Evolutionary conservation across 306 rosid genomes (phyloP), one percentile per base, ranked within the genome.

Genomic region (Prunus mume): DNA sequence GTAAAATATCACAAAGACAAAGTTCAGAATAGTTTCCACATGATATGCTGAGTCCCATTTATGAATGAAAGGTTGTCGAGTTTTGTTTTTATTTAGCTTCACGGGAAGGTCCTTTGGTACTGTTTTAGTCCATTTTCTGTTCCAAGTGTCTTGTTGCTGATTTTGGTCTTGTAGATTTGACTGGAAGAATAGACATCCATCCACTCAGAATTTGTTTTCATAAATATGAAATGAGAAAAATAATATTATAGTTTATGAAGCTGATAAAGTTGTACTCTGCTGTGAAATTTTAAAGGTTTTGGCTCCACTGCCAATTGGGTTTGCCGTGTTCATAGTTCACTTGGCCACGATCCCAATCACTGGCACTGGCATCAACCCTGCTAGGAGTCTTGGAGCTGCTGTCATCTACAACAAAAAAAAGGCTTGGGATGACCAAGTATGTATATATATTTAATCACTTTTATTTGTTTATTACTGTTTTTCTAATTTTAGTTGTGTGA

Each of bases 241-340:
- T 14, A 51, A 13, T 51, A 17, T 52, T 52, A 15, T 4, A 18
- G 20, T 38, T 38, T 38, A 38, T 38, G 43, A 38, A 10, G 52
- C 52, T 47, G 52, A n/a, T 54, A 60, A 65, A 65, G 7, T 65
- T 75, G 55, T 38, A 11, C 19, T 11, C 46, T 24, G 32, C 41
- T 28, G 9, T 71, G 30, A 43, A 32, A 27, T 72, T 62, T 72
- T 62, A 58, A 57, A 94, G 98, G 95, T 94, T 81, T 85, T 94
- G 97, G 97, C 96, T 22, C 98, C 98, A 69, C 96, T 93, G 73
- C 98, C 98, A 78, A 93, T 93, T 76, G 98, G 98, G 64, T 93
- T 93, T 79, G 98, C 97, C 9, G 98, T 93, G 65, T 93, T 93
- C 88, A 87, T 93, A 86, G 98, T 93, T 84, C 98, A 93, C 82